Evolutionary conservation across 2,329 filamentous ascomycete species (phyloP).

Genomic region (Neoarthrinium moseri): DNA sequence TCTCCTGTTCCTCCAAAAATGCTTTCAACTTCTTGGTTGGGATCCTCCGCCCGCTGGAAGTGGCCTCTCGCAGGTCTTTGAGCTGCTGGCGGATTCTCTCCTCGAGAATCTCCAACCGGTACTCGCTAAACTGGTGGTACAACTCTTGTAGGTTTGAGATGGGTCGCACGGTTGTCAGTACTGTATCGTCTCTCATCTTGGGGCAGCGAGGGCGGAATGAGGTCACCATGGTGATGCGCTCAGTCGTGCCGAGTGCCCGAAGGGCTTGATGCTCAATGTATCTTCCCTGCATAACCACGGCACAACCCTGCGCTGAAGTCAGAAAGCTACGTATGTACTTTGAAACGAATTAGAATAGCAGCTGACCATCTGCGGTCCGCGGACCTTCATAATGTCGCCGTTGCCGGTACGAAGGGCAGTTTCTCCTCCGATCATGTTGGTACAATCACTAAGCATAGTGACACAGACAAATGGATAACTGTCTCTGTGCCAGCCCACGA

Average conservation of each 20-base stretch:
- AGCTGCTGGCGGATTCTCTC: conserved; percentile 51
- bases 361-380: conserved; percentile 58
- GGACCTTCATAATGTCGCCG: conserved; percentile 55
- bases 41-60: conserved; percentile 22
- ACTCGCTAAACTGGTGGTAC: conserved; percentile 61
- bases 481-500: conserved; percentile 64
- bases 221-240: conserved; percentile 66
- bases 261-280: conserved; percentile 67
- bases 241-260: conserved; percentile 53
- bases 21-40: conserved; percentile 27
- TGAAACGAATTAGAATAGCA: no score
- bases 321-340: no score
- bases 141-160: conserved; percentile 57
- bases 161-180: conserved; percentile 57
- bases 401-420: conserved; percentile 56
- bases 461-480: conserved; percentile 70
- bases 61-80: conserved; percentile 37
- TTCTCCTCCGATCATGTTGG: conserved; percentile 63
- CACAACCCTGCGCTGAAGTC: conserved; percentile 60
- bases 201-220: conserved; percentile 61
- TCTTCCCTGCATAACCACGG: conserved; percentile 64
- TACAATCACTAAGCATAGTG: conserved; percentile 65
- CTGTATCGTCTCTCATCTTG: conserved; percentile 56
- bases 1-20: conserved; percentile 30
- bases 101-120: conserved; percentile 62